These are phyloP conservation scores for Maudiozyma bulderi DNA, from an alignment of 805 yeast genomes.

Conservation along the genomic window DNA sequence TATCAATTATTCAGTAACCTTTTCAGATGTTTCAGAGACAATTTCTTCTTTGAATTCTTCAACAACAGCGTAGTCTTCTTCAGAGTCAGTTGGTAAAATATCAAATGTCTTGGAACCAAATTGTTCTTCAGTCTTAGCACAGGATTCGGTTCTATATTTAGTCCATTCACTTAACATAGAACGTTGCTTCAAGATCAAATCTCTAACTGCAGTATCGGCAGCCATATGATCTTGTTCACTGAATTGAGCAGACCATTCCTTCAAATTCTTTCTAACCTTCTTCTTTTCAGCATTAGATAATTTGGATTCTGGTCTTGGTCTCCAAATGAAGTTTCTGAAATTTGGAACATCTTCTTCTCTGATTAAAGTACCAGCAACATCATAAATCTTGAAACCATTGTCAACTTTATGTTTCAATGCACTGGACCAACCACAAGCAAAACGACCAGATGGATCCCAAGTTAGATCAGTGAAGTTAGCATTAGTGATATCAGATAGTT, in stretches of 20 bases:
- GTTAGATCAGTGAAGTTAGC: constrained; percentile 71
- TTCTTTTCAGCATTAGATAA: constrained; percentile 72
- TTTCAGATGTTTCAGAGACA: constrained; percentile 62
- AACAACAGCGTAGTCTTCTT: constrained; percentile 47
- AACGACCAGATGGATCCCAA: constrained; percentile 97
- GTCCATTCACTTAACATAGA: constrained; percentile 77
- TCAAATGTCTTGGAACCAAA: constrained; percentile 26
- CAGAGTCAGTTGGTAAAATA: constrained; percentile 32
- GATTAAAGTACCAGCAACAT: constrained; percentile 67
- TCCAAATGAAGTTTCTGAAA: constrained; percentile 87
- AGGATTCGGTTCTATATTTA: constrained; percentile 55
- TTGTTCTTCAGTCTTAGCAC: constrained; percentile 33
- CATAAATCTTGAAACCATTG: constrained; percentile 84
- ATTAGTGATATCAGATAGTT: constrained; percentile 53
- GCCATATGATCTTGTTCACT: constrained; percentile 95
- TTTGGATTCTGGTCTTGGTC: constrained; percentile 86
- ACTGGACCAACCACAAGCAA: constrained; percentile 79
- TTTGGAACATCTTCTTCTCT: constrained; percentile 72
- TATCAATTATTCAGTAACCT: constrained; percentile 34
- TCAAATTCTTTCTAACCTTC: constrained; percentile 82
- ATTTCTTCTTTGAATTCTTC: constrained; percentile 75
- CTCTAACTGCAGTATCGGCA: constrained; percentile 85
- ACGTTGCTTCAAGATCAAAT: constrained; percentile 77
- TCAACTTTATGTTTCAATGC: constrained; percentile 75
- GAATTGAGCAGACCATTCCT: constrained; percentile 83